Base-by-base conservation (phyloP, 2,329 filamentous ascomycete genomes). In the Epichloe festucae region DNA sequence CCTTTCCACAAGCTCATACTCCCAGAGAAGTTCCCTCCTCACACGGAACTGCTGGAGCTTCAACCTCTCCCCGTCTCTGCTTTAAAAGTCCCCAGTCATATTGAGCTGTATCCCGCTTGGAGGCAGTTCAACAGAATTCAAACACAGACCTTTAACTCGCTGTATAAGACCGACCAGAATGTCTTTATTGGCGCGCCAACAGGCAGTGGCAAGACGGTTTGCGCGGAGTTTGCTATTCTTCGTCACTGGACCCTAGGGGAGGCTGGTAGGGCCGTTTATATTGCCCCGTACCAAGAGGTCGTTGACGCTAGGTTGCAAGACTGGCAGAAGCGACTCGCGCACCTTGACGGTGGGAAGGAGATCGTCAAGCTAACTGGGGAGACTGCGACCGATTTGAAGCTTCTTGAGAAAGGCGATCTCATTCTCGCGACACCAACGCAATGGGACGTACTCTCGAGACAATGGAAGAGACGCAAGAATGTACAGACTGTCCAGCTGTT, bases 391-490 rank as follows among this genome's bases (percentile, higher is more conserved):
- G 93, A 98, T 67, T 73, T 98, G 54, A 91, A 93, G 69, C 74
- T 95, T 19, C 75, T 98, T 10, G 89, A 95, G 59, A 80, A 81
- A 58, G 89, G 88, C 35, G 90, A 98, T 65, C 74, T 98, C 31
- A 84, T 98, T 50, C 76, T 98, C 36, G 93, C 93, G 2, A 98
- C 94, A 0, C 93, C 93, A 7, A 75, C 81, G 3, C 93, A 98
- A 62, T 98, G 93, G 94, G 93, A 98, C 69, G 87, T 94, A 31
- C 71, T 98, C 48, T 97, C 93, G 15, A 81, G 94, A 38, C 89
- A 95, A 66, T 98, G 94, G 93, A 90, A 95, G 70, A 82, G 91
- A 53, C 84, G 93, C 52, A 97, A 95, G 78, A 95, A 95, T 59
- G 83, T 98, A 1, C 89, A 96, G 64, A 85, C 82, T 3, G 86